Base-by-base conservation (phyloP, 78 protist species). In the Dictyostelium discoideum region DNA sequence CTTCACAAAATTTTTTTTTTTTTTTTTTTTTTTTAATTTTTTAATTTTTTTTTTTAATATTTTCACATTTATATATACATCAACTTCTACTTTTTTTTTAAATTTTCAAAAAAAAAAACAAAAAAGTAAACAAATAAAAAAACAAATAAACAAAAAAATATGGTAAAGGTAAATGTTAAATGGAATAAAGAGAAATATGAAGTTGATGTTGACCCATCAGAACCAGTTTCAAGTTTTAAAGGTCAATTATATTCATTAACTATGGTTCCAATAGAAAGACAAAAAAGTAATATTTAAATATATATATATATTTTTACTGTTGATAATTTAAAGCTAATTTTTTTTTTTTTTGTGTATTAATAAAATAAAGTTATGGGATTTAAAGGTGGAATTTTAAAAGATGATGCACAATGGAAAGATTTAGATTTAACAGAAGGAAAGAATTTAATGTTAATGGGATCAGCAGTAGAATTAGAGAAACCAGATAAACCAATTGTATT, bases 201-300 rank as follows among this genome's bases (percentile, higher is more conserved):
- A 9, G 96, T 97, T 18, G 95, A 89, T 40, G 82, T 97, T 26
- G 90, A 97, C 22, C 44, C 93, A 46, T 8, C 63, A 37, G 90
- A 93, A 80, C 46, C 93, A 10, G 82, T 77, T 14, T 3, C 42
- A 37, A 96, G 11, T 26, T 92, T 98, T 93, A 97, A 97, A 90
- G 50, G 57, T 18, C 97, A 97, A 92, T 84, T 98, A 18, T 89
- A 16, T 14, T 42, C 94, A 32, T 93, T 97, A 48, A 97, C 99
- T 4, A 57, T 57, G 22, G 99, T 98, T n/a, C 97, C 97, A 0
- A 63, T 73, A 26, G 99, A 96, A 37, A 90, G 98, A 39, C 98
- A 98, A 89, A 98, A 98, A 93, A 85, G 97, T 94, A 90, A 32
- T 32, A 32, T 32, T 32, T 32, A n/a, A n/a, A n/a, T n/a, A n/a